Evolutionary conservation across 2,329 filamentous ascomycete species (phyloP).

Genomic region (Zymoseptoria crescenta): DNA sequence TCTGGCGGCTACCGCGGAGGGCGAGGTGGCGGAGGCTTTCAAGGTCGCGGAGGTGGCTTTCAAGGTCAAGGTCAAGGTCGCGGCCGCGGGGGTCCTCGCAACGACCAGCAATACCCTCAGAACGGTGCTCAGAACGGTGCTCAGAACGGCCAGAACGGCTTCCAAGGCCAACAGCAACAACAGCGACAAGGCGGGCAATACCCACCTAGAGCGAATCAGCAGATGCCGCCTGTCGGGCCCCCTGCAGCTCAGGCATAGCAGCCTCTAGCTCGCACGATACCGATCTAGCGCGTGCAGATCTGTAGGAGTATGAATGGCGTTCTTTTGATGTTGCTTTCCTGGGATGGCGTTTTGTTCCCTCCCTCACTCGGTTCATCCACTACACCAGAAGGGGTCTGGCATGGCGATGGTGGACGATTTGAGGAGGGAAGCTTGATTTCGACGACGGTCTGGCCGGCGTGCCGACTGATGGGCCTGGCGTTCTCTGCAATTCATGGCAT

Average conservation of each 20-base stretch:
- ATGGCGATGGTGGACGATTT: background rate
- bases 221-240: slow-evolving; percentile 23
- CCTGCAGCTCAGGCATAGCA: slow-evolving; percentile 24
- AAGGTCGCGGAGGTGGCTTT: slow-evolving; percentile 26
- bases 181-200: slow-evolving; percentile 23
- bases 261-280: slow-evolving; percentile 9
- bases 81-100: slow-evolving; percentile 23
- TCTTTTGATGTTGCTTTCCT: slow-evolving; percentile 5
- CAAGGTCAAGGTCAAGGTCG: slow-evolving; percentile 22
- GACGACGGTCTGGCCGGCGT: slow-evolving; percentile 19
- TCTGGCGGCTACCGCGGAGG: slow-evolving; percentile 25
- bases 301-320: slow-evolving; percentile 19
- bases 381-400: background rate
- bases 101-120: slow-evolving; percentile 10
- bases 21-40: slow-evolving; percentile 25
- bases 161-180: slow-evolving; percentile 20
- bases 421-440: slow-evolving; percentile 10
- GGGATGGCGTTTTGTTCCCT: slow-evolving; percentile 6
- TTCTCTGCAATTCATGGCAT: slow-evolving; percentile 17
- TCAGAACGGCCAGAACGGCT: slow-evolving; percentile 21
- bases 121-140: slow-evolving; percentile 10
- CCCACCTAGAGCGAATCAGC: slow-evolving; percentile 23
- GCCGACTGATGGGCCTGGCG: slow-evolving; percentile 15
- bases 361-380: background rate
- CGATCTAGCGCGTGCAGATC: slow-evolving; percentile 13